These are phyloP conservation scores for Obba rivulosa DNA, from an alignment of 768 basidiomycete genomes.

Conservation along the genomic window DNA sequence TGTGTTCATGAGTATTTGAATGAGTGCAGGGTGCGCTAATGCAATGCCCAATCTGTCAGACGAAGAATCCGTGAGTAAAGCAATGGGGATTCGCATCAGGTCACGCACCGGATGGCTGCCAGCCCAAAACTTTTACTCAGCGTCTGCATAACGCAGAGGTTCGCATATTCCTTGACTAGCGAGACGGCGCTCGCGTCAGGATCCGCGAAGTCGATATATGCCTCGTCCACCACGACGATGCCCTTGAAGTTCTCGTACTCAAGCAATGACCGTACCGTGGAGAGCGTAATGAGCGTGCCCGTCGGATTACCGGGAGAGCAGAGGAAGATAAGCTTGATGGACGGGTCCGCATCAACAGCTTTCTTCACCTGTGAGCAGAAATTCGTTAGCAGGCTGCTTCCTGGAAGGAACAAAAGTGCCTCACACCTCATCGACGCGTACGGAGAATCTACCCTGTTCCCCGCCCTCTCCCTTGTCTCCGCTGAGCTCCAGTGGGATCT, in stretches of 20 bases:
- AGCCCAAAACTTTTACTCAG: slow-evolving; percentile 95
- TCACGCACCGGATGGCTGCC: slow-evolving; percentile 82
- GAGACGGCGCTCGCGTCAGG: slow-evolving; percentile 56
- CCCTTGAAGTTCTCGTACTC: slow-evolving; percentile 84
- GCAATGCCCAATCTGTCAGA: slow-evolving; percentile 76
- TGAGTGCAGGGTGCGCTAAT: slow-evolving; percentile 82
- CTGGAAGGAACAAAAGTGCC: too few relatives aligned
- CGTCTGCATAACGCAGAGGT: slow-evolving; percentile 94
- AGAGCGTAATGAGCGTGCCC: slow-evolving; percentile 76
- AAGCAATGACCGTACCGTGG: slow-evolving; percentile 61
- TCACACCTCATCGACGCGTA: slow-evolving; percentile 69
- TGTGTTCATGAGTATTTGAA: slow-evolving; percentile 88
- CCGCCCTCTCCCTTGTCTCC: slow-evolving; percentile 68
- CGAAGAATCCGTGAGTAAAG: too few relatives aligned
- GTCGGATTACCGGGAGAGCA: slow-evolving; percentile 98
- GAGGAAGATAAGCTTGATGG: slow-evolving; percentile 88
- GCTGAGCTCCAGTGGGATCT: slow-evolving; percentile 62
- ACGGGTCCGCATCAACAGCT: slow-evolving; percentile 60
- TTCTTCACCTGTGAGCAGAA: slow-evolving; percentile 55
- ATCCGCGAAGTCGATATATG: slow-evolving; percentile 91
- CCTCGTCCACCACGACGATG: slow-evolving; percentile 92
- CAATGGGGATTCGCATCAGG: too few relatives aligned
- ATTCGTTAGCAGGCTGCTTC: too few relatives aligned
- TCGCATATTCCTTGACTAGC: slow-evolving; percentile 76
- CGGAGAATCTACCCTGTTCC: slow-evolving; percentile 63